Base-by-base conservation (phyloP, 352 stramenopile species). In the Pythium sp. region DNA sequence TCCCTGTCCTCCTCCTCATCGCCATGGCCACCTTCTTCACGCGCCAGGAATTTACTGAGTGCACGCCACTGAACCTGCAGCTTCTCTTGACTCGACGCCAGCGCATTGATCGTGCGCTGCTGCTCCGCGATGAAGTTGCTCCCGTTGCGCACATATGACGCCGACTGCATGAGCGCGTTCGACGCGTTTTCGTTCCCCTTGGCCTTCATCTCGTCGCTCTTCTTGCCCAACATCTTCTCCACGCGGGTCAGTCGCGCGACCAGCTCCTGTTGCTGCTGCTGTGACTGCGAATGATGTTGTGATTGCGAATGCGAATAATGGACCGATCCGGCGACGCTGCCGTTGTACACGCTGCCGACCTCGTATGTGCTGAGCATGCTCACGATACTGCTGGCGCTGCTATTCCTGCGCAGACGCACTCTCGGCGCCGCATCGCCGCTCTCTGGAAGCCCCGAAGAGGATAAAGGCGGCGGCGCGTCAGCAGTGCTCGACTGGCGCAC, bases 141-240 rank as follows among this genome's bases (percentile, higher is more conserved):
- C 6, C 74, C 83, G 11, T 75, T 58, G 1, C 74, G 74, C 36
- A 92, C 83, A 0, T 76, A 68, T 22, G 43, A 55, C 9, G 86
- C 79, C 22, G 83, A 83, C 61, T 92, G 82, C 58, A 77, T 70
- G 51, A 93, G 79, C 66, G 82, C 76, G 18, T 74, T 63, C 24
- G 77, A 76, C 15, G 86, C 86, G 20, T 63, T 68, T 24, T 85
- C 79, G 65, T 92, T 93, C 30, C 82, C 79, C 64, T 92, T 93
- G 18, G 57, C 47, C 64, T 76, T 77, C 83, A 93, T 91, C 64
- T 93, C 86, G n/a, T 88, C 79, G 69, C 83, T 80, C 72, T 93
- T 93, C 65, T 90, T 90, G 32, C 57, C 68, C 58, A 93, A 67
- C 77, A 91, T 85, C 38, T 65, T 63, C 62, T 86, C 78, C 26